Evolutionary conservation across 352 stramenopile genomes (phyloP), one percentile per base, ranked within the genome.

Genomic region (Globisporangium irregulare): DNA sequence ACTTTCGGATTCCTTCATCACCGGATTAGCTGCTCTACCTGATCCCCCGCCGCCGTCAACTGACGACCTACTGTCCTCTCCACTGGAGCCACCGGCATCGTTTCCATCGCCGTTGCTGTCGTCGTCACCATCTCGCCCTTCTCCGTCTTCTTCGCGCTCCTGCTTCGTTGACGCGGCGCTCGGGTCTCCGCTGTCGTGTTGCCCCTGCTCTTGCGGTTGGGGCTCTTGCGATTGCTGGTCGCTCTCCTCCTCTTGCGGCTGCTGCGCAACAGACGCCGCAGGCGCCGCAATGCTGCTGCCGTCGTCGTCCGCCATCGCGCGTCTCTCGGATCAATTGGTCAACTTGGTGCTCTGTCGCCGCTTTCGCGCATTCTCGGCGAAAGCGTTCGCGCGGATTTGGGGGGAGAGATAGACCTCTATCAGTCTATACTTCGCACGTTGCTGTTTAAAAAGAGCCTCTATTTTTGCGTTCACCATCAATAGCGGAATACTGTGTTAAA

Each of bases 231-330:
- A 2, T 4, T 61, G 55, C 9, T 61, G 27, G 20, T 46, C 55
- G 29, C 43, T 24, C 18, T 51, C 18, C 18, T 60, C 29, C 20
- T 61, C 25, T 36, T 22, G 22, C 25, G 24, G 5, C 29, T 29
- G 25, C 53, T 24, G 53, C 53, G 29, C 27, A 61, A 22, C 43
- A 51, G 43, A 24, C 43, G 55, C 25, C 27, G 18, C 43, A 10
- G 43, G 10, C 18, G 55, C 53, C 27, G 18, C 55, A 9, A 18
- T 20, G 27, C 53, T 29, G 51, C 55, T 61, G 29, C 38, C 29
- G 22, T 18, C 25, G 55, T 61, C 55, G 55, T 61, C 55, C 27
- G 29, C 55, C 55, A 61, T 61, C 29, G 55, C 29, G 55, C 38
- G 27, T 61, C 29, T 34, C 38, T 22, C 53, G 53, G 53, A 12